These are phyloP conservation scores for Vitis hybrid DNA, from an alignment of 177 flowering plant species.

Conservation along the genomic window DNA sequence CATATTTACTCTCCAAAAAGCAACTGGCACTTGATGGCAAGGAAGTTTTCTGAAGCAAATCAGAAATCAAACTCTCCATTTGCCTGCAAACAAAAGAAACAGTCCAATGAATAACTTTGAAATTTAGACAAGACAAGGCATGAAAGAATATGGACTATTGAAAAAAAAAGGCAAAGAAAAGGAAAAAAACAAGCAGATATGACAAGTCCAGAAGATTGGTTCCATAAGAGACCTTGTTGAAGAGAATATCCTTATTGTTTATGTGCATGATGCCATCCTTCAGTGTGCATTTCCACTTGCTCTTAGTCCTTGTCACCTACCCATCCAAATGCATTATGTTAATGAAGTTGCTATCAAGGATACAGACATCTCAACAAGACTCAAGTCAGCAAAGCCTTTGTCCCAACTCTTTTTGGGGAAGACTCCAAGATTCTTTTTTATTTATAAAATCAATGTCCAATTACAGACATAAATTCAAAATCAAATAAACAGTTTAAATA, in stretches of 20 bases:
- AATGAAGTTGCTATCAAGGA: neutral
- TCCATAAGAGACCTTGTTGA: conserved; percentile 64
- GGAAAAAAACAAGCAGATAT: neutral
- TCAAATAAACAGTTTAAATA: neutral
- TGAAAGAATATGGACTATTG: neutral
- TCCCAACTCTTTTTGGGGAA: too few species aligned
- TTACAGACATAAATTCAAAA: neutral
- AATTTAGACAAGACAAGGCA: neutral
- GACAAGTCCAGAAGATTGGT: neutral
- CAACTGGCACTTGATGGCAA: conserved; percentile 7
- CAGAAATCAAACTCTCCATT: conserved; percentile 94
- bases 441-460: too few species aligned
- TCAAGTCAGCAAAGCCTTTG: too few species aligned
- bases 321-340: conserved; percentile 9
- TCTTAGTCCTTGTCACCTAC: conserved; percentile 93
- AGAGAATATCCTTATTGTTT: conserved; percentile 83
- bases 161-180: neutral
- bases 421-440: too few species aligned
- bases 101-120: neutral
- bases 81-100: conserved; percentile 50
- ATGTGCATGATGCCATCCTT: conserved; percentile 97
- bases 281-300: conserved; percentile 93
- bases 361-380: too few species aligned
- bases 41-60: conserved; percentile 19
- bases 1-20: conserved; percentile 15